A percentile compares a stretch with the other conserved stretches of the same genome.
These are phyloP conservation scores for Mycena rosella DNA, from an alignment of 768 basidiomycete species.

Conservation along the genomic window DNA sequence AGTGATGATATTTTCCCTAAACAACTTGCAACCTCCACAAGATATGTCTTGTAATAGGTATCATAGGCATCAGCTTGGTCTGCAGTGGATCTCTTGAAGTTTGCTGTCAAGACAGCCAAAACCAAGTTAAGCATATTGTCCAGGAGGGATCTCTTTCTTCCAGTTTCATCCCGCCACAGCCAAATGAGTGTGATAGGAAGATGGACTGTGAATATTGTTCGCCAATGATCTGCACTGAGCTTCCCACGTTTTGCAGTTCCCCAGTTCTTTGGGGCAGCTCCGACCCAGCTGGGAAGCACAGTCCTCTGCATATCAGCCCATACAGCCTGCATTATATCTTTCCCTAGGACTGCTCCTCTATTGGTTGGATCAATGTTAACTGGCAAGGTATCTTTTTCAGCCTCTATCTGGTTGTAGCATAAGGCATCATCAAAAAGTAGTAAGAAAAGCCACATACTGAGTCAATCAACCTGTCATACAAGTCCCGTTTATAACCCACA, in stretches of 20 bases:
- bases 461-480: conserved; percentile 1
- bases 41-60: conserved; percentile 36
- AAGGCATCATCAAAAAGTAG: background rate
- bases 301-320: conserved; percentile 39
- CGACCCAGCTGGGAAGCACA: conserved; percentile 43
- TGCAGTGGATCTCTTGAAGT: conserved; percentile 30
- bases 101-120: conserved; percentile 37
- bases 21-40: conserved; percentile 39
- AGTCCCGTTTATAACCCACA: background rate
- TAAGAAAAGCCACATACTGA: conserved; percentile 2
- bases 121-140: conserved; percentile 49
- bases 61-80: conserved; percentile 31
- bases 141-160: conserved; percentile 37
- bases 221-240: conserved; percentile 52
- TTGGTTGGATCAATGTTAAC: background rate
- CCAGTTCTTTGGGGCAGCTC: conserved; percentile 37
- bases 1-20: conserved; percentile 39
- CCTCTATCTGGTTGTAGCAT: background rate
- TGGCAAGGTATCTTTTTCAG: background rate
- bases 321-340: conserved; percentile 30
- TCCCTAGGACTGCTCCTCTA: conserved; percentile 30
- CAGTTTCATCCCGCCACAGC: conserved; percentile 45
- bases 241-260: too few relatives aligned
- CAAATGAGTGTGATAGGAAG: conserved; percentile 50
- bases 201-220: conserved; percentile 47